A percentile compares a stretch with the other conserved stretches of the same genome.
Evolutionary conservation across 2,329 filamentous ascomycete genomes (phyloP).

Genomic region (Nannizziopsis arthrosporioides): DNA sequence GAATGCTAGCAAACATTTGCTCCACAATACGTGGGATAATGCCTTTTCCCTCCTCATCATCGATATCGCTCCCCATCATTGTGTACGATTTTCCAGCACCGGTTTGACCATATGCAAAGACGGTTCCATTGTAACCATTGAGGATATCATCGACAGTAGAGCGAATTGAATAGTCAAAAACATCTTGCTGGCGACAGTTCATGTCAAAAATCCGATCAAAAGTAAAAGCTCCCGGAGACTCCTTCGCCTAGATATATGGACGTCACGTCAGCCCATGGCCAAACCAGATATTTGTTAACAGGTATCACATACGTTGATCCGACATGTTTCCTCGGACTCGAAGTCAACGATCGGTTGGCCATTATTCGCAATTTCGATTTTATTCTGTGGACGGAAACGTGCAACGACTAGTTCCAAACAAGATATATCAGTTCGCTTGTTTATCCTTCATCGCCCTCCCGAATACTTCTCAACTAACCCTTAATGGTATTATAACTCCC

Average conservation of each 20-base stretch:
- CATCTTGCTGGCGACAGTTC: slow-evolving; percentile 76
- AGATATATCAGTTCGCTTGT: slow-evolving; percentile 3
- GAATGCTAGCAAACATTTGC: slow-evolving; percentile 92
- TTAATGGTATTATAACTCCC: slow-evolving; percentile 40
- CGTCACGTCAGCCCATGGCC: not conserved
- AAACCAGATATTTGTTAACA: not conserved
- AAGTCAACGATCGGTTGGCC: slow-evolving; percentile 88
- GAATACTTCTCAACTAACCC: slow-evolving; percentile 29
- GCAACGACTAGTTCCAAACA: slow-evolving; percentile 62
- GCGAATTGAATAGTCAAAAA: slow-evolving; percentile 96
- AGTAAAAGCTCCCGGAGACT: slow-evolving; percentile 76
- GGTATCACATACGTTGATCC: slow-evolving; percentile 53
- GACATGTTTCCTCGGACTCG: slow-evolving; percentile 77
- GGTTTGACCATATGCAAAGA: slow-evolving; percentile 97
- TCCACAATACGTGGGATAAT: slow-evolving; percentile 95
- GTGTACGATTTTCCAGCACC: slow-evolving; percentile 98
- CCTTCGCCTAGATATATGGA: slow-evolving; percentile 54
- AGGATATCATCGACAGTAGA: slow-evolving; percentile 95
- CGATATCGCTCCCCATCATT: slow-evolving; percentile 96
- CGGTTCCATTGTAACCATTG: slow-evolving; percentile 97
- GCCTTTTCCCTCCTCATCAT: slow-evolving; percentile 75
- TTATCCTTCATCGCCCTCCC: not conserved
- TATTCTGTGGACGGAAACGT: slow-evolving; percentile 95
- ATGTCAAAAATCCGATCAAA: slow-evolving; percentile 98
- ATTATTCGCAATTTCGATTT: slow-evolving; percentile 77